Evolutionary conservation across 2,329 filamentous ascomycete species (phyloP).

Genomic region (Emericellopsis cladophorae): DNA sequence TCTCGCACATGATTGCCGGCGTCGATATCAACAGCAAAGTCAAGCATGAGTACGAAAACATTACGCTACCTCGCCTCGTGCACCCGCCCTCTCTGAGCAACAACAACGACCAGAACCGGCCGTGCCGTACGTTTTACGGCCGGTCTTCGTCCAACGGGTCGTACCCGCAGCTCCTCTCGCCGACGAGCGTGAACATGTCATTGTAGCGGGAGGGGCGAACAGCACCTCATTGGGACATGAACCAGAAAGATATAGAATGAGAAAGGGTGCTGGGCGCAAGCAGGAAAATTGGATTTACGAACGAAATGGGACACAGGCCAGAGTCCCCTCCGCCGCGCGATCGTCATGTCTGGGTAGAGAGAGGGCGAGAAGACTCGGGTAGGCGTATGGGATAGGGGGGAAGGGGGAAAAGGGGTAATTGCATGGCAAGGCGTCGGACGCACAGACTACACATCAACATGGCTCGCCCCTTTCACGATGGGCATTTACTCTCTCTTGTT

Average conservation of each 20-base stretch:
- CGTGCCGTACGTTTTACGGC: conserved; percentile 38
- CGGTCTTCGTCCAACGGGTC: conserved; percentile 38
- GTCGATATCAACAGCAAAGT: conserved; percentile 24
- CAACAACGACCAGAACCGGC: conserved; percentile 18
- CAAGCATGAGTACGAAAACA: conserved; percentile 35
- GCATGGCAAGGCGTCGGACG: neutral
- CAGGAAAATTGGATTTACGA: too few species aligned
- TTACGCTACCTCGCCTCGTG: conserved; percentile 32
- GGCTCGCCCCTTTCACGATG: too few species aligned
- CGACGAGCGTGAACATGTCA: conserved; percentile 29
- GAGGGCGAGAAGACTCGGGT: neutral
- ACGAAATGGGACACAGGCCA: too few species aligned
- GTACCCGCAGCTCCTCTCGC: conserved; percentile 36
- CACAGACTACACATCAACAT: too few species aligned
- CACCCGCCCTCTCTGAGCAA: conserved; percentile 25
- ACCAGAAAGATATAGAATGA: too few species aligned
- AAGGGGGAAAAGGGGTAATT: conserved; percentile 1
- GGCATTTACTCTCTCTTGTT: too few species aligned
- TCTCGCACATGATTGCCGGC: conserved; percentile 16
- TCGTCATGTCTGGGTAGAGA: too few species aligned
- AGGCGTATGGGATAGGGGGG: neutral
- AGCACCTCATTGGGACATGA: neutral
- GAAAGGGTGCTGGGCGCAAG: too few species aligned
- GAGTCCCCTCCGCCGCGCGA: too few species aligned
- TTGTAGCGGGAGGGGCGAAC: conserved; percentile 2